These are phyloP conservation scores for Coelastrella sp. DNA, from an alignment of 139 green algal species.

Conservation along the genomic window DNA sequence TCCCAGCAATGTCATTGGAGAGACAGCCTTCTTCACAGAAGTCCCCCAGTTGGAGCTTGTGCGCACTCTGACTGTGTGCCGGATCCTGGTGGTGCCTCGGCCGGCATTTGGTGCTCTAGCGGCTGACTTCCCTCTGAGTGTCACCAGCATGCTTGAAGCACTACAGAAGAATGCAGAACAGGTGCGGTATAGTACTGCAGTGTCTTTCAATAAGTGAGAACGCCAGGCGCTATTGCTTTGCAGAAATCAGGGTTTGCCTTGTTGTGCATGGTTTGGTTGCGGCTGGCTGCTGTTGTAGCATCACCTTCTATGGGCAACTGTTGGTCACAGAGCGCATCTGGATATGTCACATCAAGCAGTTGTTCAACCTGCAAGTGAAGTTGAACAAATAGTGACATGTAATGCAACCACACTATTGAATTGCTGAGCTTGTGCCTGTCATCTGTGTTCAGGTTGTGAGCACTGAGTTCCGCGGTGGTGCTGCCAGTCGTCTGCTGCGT, in stretches of 20 bases:
- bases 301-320: no score
- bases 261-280: not conserved
- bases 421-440: not conserved
- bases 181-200: not conserved
- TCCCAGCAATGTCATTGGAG: conserved; percentile 26
- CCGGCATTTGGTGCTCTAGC: conserved; percentile 51
- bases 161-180: conserved; percentile 49
- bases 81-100: conserved; percentile 56
- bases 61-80: conserved; percentile 51
- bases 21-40: conserved; percentile 53
- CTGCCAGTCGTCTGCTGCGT: conserved; percentile 35
- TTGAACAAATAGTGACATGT: no score
- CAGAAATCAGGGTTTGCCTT: no score
- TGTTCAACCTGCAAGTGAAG: no score
- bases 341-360: no score
- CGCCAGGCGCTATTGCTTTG: no score
- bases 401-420: no score
- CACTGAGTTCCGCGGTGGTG: conserved; percentile 21
- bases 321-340: no score
- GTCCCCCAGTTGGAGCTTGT: conserved; percentile 46
- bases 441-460: not conserved
- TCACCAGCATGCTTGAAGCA: conserved; percentile 58
- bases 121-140: conserved; percentile 52
- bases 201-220: no score
- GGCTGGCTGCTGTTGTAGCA: no score